Base-by-base conservation (phyloP, 1,139 yeast species). In the Suzukiozyma palmioleophila region DNA sequence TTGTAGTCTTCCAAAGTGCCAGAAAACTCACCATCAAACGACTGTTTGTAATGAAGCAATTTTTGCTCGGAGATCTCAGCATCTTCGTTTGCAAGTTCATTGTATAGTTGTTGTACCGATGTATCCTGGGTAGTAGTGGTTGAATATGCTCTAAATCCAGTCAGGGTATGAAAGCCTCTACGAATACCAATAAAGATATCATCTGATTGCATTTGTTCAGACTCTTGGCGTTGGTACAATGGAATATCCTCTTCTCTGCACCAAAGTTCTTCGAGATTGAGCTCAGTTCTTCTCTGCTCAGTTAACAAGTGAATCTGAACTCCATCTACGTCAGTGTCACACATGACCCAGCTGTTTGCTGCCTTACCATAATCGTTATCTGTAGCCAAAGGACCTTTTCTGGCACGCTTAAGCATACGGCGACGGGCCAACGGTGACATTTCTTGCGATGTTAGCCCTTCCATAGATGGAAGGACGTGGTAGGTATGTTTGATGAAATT, bases 301-400 rank as follows among this genome's bases (percentile, higher is more conserved):
- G 96, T 86, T 52, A 90, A 62, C 34, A 90, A 62, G 58, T 90
- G 95, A 30, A 89, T 72, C 42, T 72, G 75, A 3, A 87, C 70
- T 21, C 79, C 78, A 46, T 81, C 84, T 2, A 77, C 61, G 26
- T 72, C 69, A 31, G 87, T 74, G 49, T 86, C 88, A 39, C 89
- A 69, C 74, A 87, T 79, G 18, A 87, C 79, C 97, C 97, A 90
- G 26, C 82, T 73, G 48, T 84, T 84, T 8, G 82, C 70, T 2
- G 69, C 53, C 12, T 69, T 66, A 1, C 86, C 86, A 52, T 75
- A 80, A 38, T 65, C 66, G 43, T 75, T 77, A 46, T 77, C 78
- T 3, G 83, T 73, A 13, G 80, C 75, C 22, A 70, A 59, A 8
- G 79, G 79, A 2, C 77, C 71, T 56, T 69, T 75, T 49, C 73